phyloP scores from a whole-genome alignment of 2,329 filamentous ascomycete species.

The Hypoxylon sp. region DNA sequence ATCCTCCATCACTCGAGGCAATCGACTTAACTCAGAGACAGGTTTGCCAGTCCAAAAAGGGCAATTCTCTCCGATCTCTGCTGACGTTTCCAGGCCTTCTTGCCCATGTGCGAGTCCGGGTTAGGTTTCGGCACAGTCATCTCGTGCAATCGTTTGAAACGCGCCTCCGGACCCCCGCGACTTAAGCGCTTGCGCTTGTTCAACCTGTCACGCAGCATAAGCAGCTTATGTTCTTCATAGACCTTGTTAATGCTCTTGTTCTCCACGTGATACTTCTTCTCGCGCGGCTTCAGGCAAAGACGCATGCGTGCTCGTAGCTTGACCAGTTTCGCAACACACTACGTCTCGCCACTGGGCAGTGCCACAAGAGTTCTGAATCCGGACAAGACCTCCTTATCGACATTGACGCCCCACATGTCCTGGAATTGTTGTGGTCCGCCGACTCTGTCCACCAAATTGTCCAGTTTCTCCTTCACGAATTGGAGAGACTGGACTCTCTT shows the following conservation, averaged over 20 bases:
- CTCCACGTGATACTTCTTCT: not conserved
- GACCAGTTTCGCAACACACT: conserved; percentile 15
- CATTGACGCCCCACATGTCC: conserved; percentile 78
- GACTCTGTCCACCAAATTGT: conserved; percentile 69
- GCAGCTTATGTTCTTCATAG: not conserved
- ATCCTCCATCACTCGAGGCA: not conserved
- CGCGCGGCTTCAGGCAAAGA: not conserved
- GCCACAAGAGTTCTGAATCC: conserved; percentile 68
- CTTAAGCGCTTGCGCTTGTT: not conserved
- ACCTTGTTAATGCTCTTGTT: not conserved
- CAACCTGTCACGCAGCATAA: not conserved
- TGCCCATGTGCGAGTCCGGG: too few species aligned
- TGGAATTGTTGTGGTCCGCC: conserved; percentile 79
- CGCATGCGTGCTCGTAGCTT: not conserved
- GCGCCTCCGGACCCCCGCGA: too few species aligned
- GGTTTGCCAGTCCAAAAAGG: too few species aligned
- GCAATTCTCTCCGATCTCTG: too few species aligned
- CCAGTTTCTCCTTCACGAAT: conserved; percentile 75
- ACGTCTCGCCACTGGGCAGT: conserved; percentile 20
- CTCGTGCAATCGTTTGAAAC: too few species aligned
- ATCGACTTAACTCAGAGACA: too few species aligned
- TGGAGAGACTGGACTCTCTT: conserved; percentile 74
- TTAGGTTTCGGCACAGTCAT: too few species aligned
- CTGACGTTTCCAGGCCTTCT: too few species aligned
- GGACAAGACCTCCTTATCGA: conserved; percentile 79